Evolutionary conservation across 768 basidiomycete genomes (phyloP).

Genomic region (Agaricus bisporus): DNA sequence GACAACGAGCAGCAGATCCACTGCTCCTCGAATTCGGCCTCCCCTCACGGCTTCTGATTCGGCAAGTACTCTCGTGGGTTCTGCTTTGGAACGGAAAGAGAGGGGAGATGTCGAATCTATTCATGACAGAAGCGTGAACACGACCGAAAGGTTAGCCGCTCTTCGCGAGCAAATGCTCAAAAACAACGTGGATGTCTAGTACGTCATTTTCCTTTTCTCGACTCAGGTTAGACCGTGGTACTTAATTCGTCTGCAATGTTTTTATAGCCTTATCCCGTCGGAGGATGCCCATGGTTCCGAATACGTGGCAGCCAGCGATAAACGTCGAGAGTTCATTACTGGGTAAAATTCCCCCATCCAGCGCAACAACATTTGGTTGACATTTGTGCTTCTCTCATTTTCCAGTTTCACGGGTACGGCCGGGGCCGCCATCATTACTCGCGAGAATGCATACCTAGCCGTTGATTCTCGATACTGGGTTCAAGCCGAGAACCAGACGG

Average conservation of each 20-base stretch:
- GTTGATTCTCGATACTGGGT: slow-evolving; percentile 82
- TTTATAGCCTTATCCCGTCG: slow-evolving; percentile 58
- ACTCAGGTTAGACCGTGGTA: background rate
- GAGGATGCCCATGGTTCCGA: slow-evolving; percentile 85
- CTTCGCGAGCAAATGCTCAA: slow-evolving; percentile 62
- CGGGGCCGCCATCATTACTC: slow-evolving; percentile 67
- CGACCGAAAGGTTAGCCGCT: slow-evolving; percentile 51
- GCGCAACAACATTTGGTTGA: too few species aligned
- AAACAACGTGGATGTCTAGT: slow-evolving; percentile 74
- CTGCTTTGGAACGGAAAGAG: slow-evolving; percentile 64
- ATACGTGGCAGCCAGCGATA: slow-evolving; percentile 72
- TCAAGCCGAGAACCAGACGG: slow-evolving; percentile 66
- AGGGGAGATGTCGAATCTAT: slow-evolving; percentile 49
- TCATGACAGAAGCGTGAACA: slow-evolving; percentile 34
- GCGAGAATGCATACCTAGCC: slow-evolving; percentile 63
- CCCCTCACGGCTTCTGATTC: slow-evolving; percentile 51
- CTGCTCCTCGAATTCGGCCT: slow-evolving; percentile 30
- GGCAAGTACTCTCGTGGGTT: slow-evolving; percentile 68
- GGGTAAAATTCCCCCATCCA: slow-evolving; percentile 41
- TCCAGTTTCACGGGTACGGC: slow-evolving; percentile 37
- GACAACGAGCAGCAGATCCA: slow-evolving; percentile 23
- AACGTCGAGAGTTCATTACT: slow-evolving; percentile 71
- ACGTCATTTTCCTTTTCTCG: slow-evolving; percentile 22
- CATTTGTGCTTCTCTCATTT: background rate
- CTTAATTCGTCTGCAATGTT: slow-evolving; percentile 11